Evolutionary conservation across 495 filamentous ascomycete species (phyloP), one percentile per base, ranked within the genome.

Genomic region (Talaromyces thailandensis): DNA sequence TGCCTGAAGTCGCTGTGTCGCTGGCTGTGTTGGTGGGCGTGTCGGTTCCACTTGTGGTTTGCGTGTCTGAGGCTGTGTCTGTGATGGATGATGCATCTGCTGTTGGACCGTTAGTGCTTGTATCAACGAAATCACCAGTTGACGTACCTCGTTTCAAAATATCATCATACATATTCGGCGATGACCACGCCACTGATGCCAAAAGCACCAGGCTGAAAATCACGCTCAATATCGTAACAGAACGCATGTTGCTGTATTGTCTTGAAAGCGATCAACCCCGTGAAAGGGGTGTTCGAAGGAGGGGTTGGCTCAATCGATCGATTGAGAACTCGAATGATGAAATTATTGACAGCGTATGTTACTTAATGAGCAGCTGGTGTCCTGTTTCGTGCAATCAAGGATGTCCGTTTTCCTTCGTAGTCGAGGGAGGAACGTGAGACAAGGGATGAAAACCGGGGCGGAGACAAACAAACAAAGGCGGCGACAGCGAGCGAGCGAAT

Each of bases 111-210:
- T 28, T 28, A 55, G 23, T n/a, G n/a, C 8, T 55, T 55, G 2
- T 11, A 55, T 55, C 8, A 3, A n/a, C 6, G 16, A 52, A 11
- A 52, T 11, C 6, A 16, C 18, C 21, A 43, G 23, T 11, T 8
- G 26, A 57, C 16, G 29, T 7, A 48, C 50, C 50, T 62, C 61
- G 29, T 56, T 56, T 24, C 18, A 56, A 48, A 23, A 56, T 37
- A 43, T 56, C 31, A 6, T 56, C 61, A 32, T 56, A 51, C 14
- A 56, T 29, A 28, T 57, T 48, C 12, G 18, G 69, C 77, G 79
- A 82, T 66, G 81, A 75, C 79, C 79, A 82, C 51, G 83, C 82
- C 25, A 74, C 71, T 62, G 76, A 71, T 11, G 73, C 73, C 62
- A 84, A 66, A 52, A 84, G 66, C 53, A 84, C 59, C 23, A 84